A percentile compares a stretch with the other conserved stretches of the same genome.
phyloP scores from a whole-genome alignment of 1,284 basidiomycete genomes.

The Sporisorium exsertum region DNA sequence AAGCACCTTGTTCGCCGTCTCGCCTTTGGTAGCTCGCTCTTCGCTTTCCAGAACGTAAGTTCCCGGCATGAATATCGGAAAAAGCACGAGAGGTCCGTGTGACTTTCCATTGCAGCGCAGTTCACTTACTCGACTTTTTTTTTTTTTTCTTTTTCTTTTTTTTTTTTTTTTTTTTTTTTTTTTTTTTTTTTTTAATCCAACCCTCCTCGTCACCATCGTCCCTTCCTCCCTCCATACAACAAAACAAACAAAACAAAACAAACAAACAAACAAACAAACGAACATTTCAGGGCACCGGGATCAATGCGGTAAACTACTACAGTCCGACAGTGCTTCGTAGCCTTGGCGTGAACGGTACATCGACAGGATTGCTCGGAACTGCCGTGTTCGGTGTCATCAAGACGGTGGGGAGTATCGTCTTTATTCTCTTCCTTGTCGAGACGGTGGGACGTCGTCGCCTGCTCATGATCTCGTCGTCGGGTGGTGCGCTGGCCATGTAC shows the following conservation, averaged over 20 bases:
- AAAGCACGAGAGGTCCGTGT: too few relatives aligned
- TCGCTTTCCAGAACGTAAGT: slow-evolving; percentile 31
- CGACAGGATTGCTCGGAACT: slow-evolving; percentile 76
- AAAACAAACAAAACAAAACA: too few relatives aligned
- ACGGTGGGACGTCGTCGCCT: slow-evolving; percentile 74
- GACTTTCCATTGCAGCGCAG: too few relatives aligned
- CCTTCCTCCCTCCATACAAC: too few relatives aligned
- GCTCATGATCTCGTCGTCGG: slow-evolving; percentile 69
- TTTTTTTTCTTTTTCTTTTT: too few relatives aligned
- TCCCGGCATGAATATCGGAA: too few relatives aligned
- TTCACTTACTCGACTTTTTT: too few relatives aligned
- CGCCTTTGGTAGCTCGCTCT: slow-evolving; percentile 19
- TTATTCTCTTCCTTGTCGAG: slow-evolving; percentile 74
- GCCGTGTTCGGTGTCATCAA: slow-evolving; percentile 84
- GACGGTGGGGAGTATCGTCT: slow-evolving; percentile 79
- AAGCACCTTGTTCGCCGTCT: slow-evolving; percentile 22
- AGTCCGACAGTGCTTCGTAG: slow-evolving; percentile 72
- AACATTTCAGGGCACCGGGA: too few relatives aligned
- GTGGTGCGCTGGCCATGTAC: slow-evolving; percentile 49
- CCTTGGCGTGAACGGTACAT: slow-evolving; percentile 70
- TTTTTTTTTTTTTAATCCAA: too few relatives aligned
- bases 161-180: too few relatives aligned
- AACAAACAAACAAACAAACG: too few relatives aligned
- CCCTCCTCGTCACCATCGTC: too few relatives aligned
- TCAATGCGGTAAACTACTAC: slow-evolving; percentile 71